Evolutionary conservation across 148 eudicot species (phyloP).

Genomic region (Arctostaphylos glauca): DNA sequence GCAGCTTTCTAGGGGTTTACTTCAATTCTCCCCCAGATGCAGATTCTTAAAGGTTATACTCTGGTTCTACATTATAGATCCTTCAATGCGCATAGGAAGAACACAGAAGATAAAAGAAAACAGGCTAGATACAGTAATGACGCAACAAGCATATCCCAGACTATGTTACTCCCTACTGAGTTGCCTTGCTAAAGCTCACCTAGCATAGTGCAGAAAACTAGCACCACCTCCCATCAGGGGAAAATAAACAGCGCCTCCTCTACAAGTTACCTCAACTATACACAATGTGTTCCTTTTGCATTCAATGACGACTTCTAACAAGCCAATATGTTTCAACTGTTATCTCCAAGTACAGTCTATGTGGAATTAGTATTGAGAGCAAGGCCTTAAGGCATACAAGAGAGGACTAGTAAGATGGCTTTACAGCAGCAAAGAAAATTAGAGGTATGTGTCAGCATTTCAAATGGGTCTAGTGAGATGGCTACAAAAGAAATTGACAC

Average conservation of each 20-base stretch:
- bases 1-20: too few relatives aligned
- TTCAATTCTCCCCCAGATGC: too few relatives aligned
- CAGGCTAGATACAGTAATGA: background rate
- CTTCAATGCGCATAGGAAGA: background rate
- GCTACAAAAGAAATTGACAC: background rate
- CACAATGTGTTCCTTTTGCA: background rate
- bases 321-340: background rate
- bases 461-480: too few relatives aligned
- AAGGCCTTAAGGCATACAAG: background rate
- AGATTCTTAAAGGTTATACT: too few relatives aligned
- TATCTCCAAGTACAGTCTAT: background rate
- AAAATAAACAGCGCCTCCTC: background rate
- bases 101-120: background rate
- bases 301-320: background rate
- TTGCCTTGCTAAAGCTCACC: background rate
- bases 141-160: background rate
- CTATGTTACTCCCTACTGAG: background rate
- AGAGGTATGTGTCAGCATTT: too few relatives aligned
- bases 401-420: too few relatives aligned
- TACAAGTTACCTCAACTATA: background rate
- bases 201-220: background rate
- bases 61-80: too few relatives aligned
- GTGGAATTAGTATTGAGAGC: background rate
- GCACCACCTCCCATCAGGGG: background rate
- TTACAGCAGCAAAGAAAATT: too few relatives aligned